phyloP scores from a whole-genome alignment of 108 stramenopile genomes.

The Cyclostephanos tholiformis region DNA sequence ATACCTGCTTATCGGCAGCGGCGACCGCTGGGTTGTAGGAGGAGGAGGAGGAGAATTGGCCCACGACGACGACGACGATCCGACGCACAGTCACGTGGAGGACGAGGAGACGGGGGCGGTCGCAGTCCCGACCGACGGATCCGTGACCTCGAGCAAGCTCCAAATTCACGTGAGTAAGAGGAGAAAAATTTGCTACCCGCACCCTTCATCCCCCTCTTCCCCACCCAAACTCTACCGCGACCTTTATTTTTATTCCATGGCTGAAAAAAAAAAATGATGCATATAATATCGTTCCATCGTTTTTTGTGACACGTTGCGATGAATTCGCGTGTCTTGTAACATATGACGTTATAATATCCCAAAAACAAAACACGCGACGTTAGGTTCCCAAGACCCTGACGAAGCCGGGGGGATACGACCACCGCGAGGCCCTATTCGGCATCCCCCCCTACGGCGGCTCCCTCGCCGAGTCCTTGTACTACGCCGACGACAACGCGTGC shows the following conservation, averaged over 20 bases:
- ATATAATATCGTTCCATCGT: no score
- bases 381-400: constrained; percentile 70
- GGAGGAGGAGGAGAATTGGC: neutral
- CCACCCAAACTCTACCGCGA: neutral
- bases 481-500: constrained; percentile 77
- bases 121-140: neutral
- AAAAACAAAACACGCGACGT: neutral
- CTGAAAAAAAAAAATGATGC: no score
- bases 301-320: no score
- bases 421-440: constrained; percentile 95
- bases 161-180: constrained; percentile 55
- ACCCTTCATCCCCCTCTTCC: no score
- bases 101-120: neutral
- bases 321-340: no score
- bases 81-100: neutral
- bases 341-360: no score
- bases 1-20: neutral
- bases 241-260: neutral
- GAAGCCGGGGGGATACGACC: constrained; percentile 80
- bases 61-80: neutral
- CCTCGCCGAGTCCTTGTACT: constrained; percentile 80
- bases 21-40: neutral
- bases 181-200: no score
- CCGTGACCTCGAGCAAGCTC: constrained; percentile 54
- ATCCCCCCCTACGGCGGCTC: constrained; percentile 91